Base-by-base conservation (phyloP, 108 stramenopile genomes). In the Fistulifera solaris region DNA sequence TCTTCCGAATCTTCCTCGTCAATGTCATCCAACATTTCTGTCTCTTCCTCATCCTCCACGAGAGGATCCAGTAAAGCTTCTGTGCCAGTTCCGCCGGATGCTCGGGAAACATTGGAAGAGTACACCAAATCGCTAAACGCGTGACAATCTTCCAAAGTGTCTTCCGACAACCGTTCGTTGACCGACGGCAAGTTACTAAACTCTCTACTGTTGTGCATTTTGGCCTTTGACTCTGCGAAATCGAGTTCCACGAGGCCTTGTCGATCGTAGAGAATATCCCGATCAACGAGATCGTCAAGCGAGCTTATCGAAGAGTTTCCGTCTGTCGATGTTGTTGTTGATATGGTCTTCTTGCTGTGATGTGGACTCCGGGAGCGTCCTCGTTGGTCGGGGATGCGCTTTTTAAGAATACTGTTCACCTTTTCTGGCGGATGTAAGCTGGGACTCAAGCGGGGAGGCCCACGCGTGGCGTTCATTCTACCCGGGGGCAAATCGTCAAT, bases 111-210 rank as follows among this genome's bases (percentile, higher is more conserved):
- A 25, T 51, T 54, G 1, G 48, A 54, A 6, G 59, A 58, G 17
- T 58, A 26, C 13, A 35, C 26, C 26, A 77, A 40, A 65, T 86
- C 80, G 27, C 61, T 52, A 73, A 86, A 80, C 19, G 81, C 85
- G 50, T 78, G 76, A 19, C 53, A 61, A 64, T 86, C 85, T 24
- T 86, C 80, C 62, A 86, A 50, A 8, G 76, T 73, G 45, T 78
- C 85, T 44, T 86, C 85, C 31, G 74, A 67, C 57, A 86, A 52
- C 7, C 85, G 64, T 56, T 86, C 85, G 27, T 68, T 72, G 45
- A 86, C 58, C 0, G 78, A 63, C 26, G 78, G 73, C 39, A 86
- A 48, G 31, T 65, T 65, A 13, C 55, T 54, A 14, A 54, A 27
- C 5, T 27, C 26, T 5, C 44, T 18, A 12, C 50, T 51, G 26